Base-by-base conservation (phyloP, 768 basidiomycete genomes). In the Tulasnella sp. region DNA sequence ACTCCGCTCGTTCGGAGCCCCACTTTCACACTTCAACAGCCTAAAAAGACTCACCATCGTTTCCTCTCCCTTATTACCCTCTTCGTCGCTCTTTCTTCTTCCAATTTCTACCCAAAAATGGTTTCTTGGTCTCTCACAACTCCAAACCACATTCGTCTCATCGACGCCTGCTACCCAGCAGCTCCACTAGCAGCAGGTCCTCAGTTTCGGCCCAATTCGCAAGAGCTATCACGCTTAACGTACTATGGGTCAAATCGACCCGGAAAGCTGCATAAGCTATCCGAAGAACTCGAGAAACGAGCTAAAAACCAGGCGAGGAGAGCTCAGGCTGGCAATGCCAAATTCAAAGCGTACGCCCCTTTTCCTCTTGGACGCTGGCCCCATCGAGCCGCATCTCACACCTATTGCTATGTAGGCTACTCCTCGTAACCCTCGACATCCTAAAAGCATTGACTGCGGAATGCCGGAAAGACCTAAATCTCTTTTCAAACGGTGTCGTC, bases 121-220 rank as follows among this genome's bases (percentile, higher is more conserved):
- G 67, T 75, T 39, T 67, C 49, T n/a, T 45, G 68, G 25, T 64
- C 75, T 25, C 40, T 77, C 76, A 78, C 94, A 84, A 91, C 91
- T 76, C 90, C 93, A 78, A 89, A 91, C 84, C 93, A 95, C 85
- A 88, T 94, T 80, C 88, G 90, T 80, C 89, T 95, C 78, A 88
- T 96, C 81, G 89, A 89, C 74, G 89, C 93, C 42, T 96, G 94
- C 82, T 97, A 96, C 82, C 95, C 95, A 19, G 90, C 93, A 72
- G 86, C 89, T 6, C 86, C 96, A 40, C 84, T 90, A 73, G 89
- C 91, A 22, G 87, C 93, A 29, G 92, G 89, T 42, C 91, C 94
- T 71, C 89, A 91, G 76, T 93, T 89, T 82, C 87, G 87, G 15
- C 93, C 93, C 15, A 94, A 94, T 79, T 86, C 91, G 0, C 93